phyloP scores from a whole-genome alignment of 257 asterid species.

The Galeopsis tetrahit region DNA sequence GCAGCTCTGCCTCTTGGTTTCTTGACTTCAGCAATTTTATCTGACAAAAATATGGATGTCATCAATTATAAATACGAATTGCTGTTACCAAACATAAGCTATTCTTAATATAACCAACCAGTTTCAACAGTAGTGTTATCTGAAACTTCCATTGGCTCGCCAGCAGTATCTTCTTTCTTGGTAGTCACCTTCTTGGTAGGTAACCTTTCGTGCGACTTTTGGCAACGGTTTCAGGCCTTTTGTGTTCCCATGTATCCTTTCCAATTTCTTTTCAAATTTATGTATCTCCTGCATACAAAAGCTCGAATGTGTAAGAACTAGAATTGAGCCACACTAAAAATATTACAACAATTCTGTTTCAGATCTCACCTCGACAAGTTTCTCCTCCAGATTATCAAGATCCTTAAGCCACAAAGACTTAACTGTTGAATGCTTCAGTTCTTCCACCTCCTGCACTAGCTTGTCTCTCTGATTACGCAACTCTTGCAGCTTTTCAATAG shows the following conservation, averaged over 20 bases:
- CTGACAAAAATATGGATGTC: slow-evolving; percentile 36
- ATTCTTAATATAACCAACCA: slow-evolving; percentile 43
- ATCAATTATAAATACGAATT: background rate
- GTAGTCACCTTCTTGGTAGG: slow-evolving; percentile 48
- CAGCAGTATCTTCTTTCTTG: slow-evolving; percentile 44
- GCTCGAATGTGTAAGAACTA: slow-evolving; percentile 1
- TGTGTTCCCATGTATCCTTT: slow-evolving; percentile 41
- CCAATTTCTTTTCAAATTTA: slow-evolving; percentile 47
- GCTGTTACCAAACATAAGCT: background rate
- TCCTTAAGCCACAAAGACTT: slow-evolving; percentile 75
- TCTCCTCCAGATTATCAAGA: slow-evolving; percentile 73
- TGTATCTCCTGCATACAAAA: slow-evolving; percentile 58
- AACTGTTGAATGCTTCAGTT: slow-evolving; percentile 66
- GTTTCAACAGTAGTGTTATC: slow-evolving; percentile 47
- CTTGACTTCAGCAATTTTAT: slow-evolving; percentile 46
- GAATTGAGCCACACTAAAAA: background rate
- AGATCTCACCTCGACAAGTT: slow-evolving; percentile 61
- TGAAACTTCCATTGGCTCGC: slow-evolving; percentile 64
- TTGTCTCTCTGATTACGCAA: slow-evolving; percentile 73
- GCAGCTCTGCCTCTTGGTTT: slow-evolving; percentile 65
- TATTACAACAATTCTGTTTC: background rate
- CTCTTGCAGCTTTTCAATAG: slow-evolving; percentile 77
- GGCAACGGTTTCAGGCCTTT: slow-evolving; percentile 40
- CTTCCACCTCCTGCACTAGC: slow-evolving; percentile 62
- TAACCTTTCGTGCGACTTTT: slow-evolving; percentile 59